Base-by-base conservation (phyloP, 129 eudicot species). In the Cynara cardunculus region DNA sequence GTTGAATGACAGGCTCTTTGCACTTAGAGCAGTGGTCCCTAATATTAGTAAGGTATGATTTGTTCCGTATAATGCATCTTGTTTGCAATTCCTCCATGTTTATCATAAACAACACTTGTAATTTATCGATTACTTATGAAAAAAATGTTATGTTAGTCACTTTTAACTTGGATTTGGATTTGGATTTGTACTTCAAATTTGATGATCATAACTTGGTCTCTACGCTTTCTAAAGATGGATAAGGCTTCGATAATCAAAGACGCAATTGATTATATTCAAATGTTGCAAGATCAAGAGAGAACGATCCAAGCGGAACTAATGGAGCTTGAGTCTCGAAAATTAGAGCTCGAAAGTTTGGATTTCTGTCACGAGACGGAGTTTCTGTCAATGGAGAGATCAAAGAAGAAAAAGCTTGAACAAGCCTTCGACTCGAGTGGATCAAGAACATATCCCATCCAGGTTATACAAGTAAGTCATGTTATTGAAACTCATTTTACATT, bases 1-100 rank as follows among this genome's bases (percentile, higher is more conserved):
- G 83, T 88, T 94, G 18, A 90, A 89, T 75, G 93, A 94, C 18
- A 87, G 90, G 62, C 88, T 94, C 35, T 91, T 89, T 32, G 98
- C 98, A 14, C 97, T 94, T 16, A 81, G 98, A 84, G 90, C 98
- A 2, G 93, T 91, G 26, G 98, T 94, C 81, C 98, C 98, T 16
- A 94, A 88, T 75, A 94, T 94, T 46, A 94, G 81, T 35, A 94
- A 94, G 96, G 98, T 56, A 49, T n/a, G n/a, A n/a, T n/a, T n/a
- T n/a, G n/a, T n/a, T 46, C 6, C 13, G 14, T 46, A 46, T 46
- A 39, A 3, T 46, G 59, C 59, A 13, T 46, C 14, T 46, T 46
- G 6, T 14, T 1, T 37, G 44, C 44, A 37, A 37, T 8, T 41
- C 53, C 4, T 41, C 18, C 18, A 41, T 41, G 53, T 12, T 41